Evolutionary conservation across 140 eudicot species (phyloP), one percentile per base, ranked within the genome.

Genomic region (Cichorium intybus): DNA sequence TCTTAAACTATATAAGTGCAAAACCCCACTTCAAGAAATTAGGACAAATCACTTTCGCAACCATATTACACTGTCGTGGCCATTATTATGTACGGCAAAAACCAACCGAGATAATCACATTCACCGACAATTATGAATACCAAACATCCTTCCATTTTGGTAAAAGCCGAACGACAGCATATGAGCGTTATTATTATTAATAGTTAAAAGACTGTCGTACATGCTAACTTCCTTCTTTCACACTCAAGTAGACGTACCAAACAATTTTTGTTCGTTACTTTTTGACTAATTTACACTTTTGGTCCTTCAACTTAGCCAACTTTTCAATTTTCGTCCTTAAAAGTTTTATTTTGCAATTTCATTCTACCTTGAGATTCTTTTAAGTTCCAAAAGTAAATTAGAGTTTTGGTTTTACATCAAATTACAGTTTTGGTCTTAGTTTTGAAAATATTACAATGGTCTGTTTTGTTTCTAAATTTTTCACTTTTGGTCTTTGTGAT

Each of bases 161-260:
- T 56, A 56, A 29, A 39, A 15, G 45, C 45, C 33, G 8, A 39
- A 56, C 62, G 29, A 56, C 45, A 27, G 16, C 43, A 28, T 45
- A 56, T 56, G 62, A 10, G 24, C 45, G 29, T 16, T 0, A 29
- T 18, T 29, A 56, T 56, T 56, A 56, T n/a, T 29, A 54, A 54
- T 27, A 54, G 60, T 54, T 54, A 56, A 27, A 39, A 56, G 39
- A 56, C 62, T 29, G 14, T n/a, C n/a, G n/a, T n/a, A n/a, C n/a
- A n/a, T n/a, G 52, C 3, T 28, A 28, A 29, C 24, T 56, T 28
- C 43, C 14, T 4, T 17, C 18, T 29, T 29, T 29, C 46, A 29
- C 20, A 17, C 62, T 16, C 62, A 56, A n/a, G n/a, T 56, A 56
- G 26, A 16, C 23, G 23, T 56, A 29, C 17, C n/a, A 16, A 56